Conservation (phyloP, 306 rosid species). For the Sechiopsis laciniata region DNA sequence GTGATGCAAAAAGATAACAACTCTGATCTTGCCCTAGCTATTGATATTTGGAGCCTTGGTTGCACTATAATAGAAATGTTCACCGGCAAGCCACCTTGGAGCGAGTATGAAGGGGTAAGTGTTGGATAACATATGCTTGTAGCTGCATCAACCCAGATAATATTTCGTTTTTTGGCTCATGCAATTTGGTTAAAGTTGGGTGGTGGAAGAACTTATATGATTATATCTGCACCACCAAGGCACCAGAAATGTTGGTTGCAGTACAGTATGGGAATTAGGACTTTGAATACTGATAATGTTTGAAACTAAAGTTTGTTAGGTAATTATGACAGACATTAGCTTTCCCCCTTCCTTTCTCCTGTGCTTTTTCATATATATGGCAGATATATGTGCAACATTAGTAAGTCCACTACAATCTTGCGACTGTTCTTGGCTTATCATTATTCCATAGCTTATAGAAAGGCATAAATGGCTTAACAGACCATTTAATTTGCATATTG, state of each 20-base stretch:
- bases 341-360: not conserved
- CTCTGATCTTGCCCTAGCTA: constrained; percentile 78
- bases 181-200: constrained; percentile 5
- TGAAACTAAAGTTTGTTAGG: not conserved
- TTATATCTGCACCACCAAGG: constrained; percentile 4
- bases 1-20: constrained; percentile 71
- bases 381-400: not conserved
- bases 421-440: not conserved
- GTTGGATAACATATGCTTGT: constrained; percentile 23
- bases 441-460: not conserved
- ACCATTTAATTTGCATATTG: not conserved
- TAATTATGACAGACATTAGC: not conserved
- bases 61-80: constrained; percentile 92
- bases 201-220: constrained; percentile 3
- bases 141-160: constrained; percentile 7
- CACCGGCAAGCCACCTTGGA: constrained; percentile 97
- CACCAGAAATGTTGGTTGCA: not conserved
- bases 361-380: not conserved
- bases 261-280: not conserved
- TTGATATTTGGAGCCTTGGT: constrained; percentile 98
- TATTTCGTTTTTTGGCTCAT: not conserved
- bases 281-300: not conserved
- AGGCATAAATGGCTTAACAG: not conserved
- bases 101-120: constrained; percentile 91
- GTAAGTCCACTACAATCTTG: not conserved